Base-by-base conservation (phyloP, 2,329 filamentous ascomycete species). In the Blastomyces gilchristii region DNA sequence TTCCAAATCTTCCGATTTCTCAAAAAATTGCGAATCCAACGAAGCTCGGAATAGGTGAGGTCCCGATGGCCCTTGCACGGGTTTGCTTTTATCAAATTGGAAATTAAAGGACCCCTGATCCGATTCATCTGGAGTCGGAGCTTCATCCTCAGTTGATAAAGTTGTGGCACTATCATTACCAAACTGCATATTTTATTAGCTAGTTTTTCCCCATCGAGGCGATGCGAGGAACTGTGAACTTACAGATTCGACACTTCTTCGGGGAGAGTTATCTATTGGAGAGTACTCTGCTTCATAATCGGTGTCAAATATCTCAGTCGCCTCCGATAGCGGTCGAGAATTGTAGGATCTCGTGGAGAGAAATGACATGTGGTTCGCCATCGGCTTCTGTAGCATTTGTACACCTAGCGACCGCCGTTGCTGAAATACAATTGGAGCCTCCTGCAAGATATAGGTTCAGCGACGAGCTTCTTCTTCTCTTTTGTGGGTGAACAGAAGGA, bases 21-120 rank as follows among this genome's bases (percentile, higher is more conserved):
- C 64, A 45, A 61, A 62, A 49, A 62, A 62, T 8, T 67, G 67
- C 16, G 67, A 68, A 60, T 63, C 65, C 41, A 69, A 63, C 50
- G 60, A 86, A 83, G 52, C 84, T 82, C 89, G 85, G 77, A 97
- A 96, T 22, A 97, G 82, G 77, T 97, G 92, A n/a, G 92, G 92
- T 1, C 92, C 92, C 69, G 84, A 84, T 2, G 92, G 92, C 0
- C 92, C 92, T 73, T 92, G 83, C 14, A 93, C 87, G 31, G 86
- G 81, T 74, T 88, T 71, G 37, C 65, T 67, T 11, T 81, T 72
- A 59, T 82, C 81, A 64, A 82, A 78, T 50, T 85, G 81, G 66
- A 87, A 81, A 56, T 84, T 80, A 70, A 85, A 89, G 41, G 81
- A 80, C 67, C 81, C 81, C 65, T 83, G 82, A 68, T 83, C 80